Conservation (phyloP, 2,329 filamentous ascomycete species). For the Eutypa lata region DNA sequence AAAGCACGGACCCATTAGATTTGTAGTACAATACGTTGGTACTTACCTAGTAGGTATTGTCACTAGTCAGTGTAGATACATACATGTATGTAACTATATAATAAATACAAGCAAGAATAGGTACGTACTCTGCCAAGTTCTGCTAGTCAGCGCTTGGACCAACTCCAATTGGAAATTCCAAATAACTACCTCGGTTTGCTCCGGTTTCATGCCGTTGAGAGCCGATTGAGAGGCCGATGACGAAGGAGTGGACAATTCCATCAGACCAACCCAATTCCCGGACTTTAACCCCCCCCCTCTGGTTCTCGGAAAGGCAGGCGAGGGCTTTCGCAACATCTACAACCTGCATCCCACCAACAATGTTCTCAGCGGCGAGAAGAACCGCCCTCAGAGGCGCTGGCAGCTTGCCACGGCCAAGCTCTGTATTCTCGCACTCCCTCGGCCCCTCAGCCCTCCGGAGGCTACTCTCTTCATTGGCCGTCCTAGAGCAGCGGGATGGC, state of each 20-base stretch:
- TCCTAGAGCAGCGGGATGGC: constrained; percentile 90
- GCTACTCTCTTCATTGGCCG: constrained; percentile 81
- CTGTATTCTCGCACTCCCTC: constrained; percentile 29
- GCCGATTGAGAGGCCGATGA: background rate
- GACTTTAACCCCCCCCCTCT: background rate
- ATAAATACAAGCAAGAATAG: too few species aligned
- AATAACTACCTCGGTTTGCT: background rate
- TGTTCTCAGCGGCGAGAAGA: constrained; percentile 27
- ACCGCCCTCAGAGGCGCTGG: constrained; percentile 22
- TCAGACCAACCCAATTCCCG: background rate
- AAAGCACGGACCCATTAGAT: too few species aligned
- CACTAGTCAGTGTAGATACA: background rate
- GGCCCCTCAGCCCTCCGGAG: constrained; percentile 57
- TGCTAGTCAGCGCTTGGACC: background rate
- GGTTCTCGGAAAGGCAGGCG: background rate
- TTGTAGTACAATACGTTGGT: background rate
- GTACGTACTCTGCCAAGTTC: too few species aligned
- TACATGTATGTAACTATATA: background rate
- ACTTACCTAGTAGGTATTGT: too few species aligned
- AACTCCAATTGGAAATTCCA: background rate
- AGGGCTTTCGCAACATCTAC: background rate
- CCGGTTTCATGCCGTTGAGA: background rate
- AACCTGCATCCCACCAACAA: constrained; percentile 8
- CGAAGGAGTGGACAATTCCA: background rate
- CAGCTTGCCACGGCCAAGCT: constrained; percentile 18